These are phyloP conservation scores for Ophiocordyceps australis DNA, from an alignment of 2,329 filamentous ascomycete genomes.

Conservation along the genomic window DNA sequence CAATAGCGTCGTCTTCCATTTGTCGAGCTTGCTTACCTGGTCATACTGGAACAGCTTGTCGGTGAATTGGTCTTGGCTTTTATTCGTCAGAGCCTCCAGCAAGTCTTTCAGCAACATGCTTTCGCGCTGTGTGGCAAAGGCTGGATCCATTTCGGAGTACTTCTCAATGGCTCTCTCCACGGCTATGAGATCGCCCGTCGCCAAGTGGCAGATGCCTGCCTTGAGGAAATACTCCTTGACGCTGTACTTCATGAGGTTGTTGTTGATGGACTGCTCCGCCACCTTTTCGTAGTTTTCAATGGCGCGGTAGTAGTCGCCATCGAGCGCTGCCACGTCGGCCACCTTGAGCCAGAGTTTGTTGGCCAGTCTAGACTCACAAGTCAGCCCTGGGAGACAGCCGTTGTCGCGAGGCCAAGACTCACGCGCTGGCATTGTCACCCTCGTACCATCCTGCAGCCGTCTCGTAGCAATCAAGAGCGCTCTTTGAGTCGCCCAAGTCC, in stretches of 20 bases:
- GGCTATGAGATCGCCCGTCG: constrained; percentile 55
- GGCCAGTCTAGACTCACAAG: constrained; percentile 50
- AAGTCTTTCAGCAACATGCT: constrained; percentile 67
- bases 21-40: constrained; percentile 83
- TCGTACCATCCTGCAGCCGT: constrained; percentile 81
- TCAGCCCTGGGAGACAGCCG: too few species aligned
- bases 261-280: constrained; percentile 58
- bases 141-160: constrained; percentile 64
- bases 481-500: constrained; percentile 60
- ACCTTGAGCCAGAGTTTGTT: constrained; percentile 92
- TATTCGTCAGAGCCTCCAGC: constrained; percentile 53
- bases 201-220: constrained; percentile 78
- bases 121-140: constrained; percentile 63
- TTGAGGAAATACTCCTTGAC: constrained; percentile 96
- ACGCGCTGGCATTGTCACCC: constrained; percentile 69
- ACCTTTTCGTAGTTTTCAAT: constrained; percentile 75
- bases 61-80: constrained; percentile 66
- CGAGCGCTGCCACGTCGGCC: constrained; percentile 68
- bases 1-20: constrained; percentile 87
- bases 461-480: constrained; percentile 70
- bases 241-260: constrained; percentile 83
- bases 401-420: constrained; percentile 20
- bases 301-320: constrained; percentile 69
- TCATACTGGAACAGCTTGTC: constrained; percentile 83
- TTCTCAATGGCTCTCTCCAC: constrained; percentile 63